A percentile compares a stretch with the other conserved stretches of the same genome.
Conservation (phyloP, 1,284 basidiomycete genomes). For the Austroboletus novae-zelandiae region DNA sequence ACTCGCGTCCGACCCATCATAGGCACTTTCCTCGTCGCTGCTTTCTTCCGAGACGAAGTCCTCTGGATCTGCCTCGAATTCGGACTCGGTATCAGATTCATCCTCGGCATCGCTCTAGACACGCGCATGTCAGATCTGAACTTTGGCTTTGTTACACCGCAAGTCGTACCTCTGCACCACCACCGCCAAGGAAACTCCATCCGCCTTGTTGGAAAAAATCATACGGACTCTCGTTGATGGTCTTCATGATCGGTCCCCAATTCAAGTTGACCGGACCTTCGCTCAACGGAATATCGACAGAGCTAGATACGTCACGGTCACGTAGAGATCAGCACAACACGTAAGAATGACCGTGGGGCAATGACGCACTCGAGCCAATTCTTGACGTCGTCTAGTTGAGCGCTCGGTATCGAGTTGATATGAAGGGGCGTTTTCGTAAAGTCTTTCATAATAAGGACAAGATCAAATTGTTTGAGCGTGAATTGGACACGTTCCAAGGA, state of each 20-base stretch:
- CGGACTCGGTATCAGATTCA: constrained; percentile 73
- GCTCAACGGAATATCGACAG: constrained; percentile 93
- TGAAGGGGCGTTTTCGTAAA: constrained; percentile 91
- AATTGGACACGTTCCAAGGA: constrained; percentile 98
- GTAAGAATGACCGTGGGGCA: neutral
- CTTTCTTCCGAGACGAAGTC: constrained; percentile 52
- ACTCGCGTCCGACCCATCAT: constrained; percentile 61
- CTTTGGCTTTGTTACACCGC: neutral
- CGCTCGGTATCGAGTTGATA: constrained; percentile 93
- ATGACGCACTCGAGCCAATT: constrained; percentile 94
- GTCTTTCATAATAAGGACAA: constrained; percentile 96
- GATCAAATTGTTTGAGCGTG: constrained; percentile 95
- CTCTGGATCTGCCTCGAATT: constrained; percentile 69
- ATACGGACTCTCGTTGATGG: constrained; percentile 92
- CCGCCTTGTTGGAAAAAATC: constrained; percentile 97
- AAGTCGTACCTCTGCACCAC: constrained; percentile 58
- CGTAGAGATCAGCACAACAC: constrained; percentile 7
- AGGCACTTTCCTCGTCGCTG: constrained; percentile 56
- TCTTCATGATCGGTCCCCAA: constrained; percentile 98
- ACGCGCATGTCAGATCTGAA: too few relatives aligned
- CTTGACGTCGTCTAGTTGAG: constrained; percentile 92
- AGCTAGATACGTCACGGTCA: constrained; percentile 45
- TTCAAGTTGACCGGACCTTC: constrained; percentile 98
- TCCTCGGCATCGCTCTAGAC: constrained; percentile 65
- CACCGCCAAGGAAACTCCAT: constrained; percentile 92